Percentiles rank a stretch among this genome's conserved stretches.
These are phyloP conservation scores for Aspergillus ellipticus DNA, from an alignment of 495 filamentous ascomycete genomes.

Conservation along the genomic window DNA sequence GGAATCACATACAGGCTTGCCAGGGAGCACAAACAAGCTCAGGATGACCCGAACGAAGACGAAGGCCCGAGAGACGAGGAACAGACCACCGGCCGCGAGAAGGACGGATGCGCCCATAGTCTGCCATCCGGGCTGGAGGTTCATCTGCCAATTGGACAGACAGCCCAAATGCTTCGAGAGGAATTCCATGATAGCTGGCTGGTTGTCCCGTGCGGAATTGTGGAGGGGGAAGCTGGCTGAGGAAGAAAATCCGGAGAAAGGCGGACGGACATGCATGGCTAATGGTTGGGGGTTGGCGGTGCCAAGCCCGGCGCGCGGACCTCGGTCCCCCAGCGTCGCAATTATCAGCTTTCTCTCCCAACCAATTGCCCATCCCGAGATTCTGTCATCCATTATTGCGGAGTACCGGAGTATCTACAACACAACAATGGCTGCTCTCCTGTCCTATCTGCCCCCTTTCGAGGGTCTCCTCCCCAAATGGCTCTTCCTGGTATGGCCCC, in stretches of 20 bases:
- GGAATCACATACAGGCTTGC: conserved; percentile 48
- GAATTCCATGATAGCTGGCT: conserved; percentile 31
- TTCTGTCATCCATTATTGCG: neutral
- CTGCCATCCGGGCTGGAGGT: conserved; percentile 38
- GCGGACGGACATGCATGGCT: neutral
- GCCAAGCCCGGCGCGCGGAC: neutral
- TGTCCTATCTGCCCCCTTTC: conserved; percentile 48
- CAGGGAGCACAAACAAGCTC: conserved; percentile 74
- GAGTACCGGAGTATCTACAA: no score
- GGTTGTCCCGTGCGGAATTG: neutral
- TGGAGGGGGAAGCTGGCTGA: conserved; percentile 5
- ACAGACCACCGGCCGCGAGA: conserved; percentile 56
- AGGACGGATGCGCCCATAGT: conserved; percentile 33
- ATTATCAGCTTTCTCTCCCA: neutral
- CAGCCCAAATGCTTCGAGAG: conserved; percentile 31
- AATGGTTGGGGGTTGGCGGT: conserved; percentile 1
- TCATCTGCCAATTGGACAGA: conserved; percentile 34
- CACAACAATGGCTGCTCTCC: conserved; percentile 29
- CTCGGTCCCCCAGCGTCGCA: neutral
- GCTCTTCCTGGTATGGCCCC: conserved; percentile 65
- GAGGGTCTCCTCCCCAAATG: conserved; percentile 63
- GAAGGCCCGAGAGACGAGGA: conserved; percentile 52
- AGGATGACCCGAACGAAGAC: conserved; percentile 63
- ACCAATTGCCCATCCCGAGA: neutral
- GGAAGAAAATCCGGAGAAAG: conserved; percentile 1